phyloP scores from a whole-genome alignment of 192 early-diverging fungal genomes.

The Rhizophagus clarus region DNA sequence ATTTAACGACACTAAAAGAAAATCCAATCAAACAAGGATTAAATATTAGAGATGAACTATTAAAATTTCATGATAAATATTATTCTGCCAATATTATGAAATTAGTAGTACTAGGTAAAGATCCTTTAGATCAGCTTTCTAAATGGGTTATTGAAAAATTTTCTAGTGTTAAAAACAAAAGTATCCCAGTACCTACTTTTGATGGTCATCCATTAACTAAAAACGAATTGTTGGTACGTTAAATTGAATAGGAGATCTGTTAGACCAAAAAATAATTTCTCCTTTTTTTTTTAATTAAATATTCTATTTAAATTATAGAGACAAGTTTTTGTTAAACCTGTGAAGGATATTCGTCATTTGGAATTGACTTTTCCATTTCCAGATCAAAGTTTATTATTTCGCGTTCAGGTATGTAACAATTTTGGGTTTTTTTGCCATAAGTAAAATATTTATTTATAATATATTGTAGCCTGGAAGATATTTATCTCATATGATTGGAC shows the following conservation, averaged over 20 bases:
- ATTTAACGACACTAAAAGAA: slow-evolving; percentile 73
- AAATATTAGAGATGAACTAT: slow-evolving; percentile 74
- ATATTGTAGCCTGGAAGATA: slow-evolving; percentile 66
- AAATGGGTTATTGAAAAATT: slow-evolving; percentile 80
- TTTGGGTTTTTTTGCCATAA: neutral
- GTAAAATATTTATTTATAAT: neutral
- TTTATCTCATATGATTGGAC: slow-evolving; percentile 80
- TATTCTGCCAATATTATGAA: slow-evolving; percentile 95
- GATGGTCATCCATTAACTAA: slow-evolving; percentile 68
- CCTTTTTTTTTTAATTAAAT: neutral
- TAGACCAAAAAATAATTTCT: neutral
- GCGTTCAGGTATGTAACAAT: slow-evolving; percentile 35
- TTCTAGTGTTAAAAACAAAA: slow-evolving; percentile 70
- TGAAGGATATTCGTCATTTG: slow-evolving; percentile 71
- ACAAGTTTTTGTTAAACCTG: slow-evolving; percentile 61
- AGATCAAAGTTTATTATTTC: slow-evolving; percentile 60
- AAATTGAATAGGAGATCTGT: no score
- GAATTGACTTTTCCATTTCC: slow-evolving; percentile 79
- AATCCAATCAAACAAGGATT: slow-evolving; percentile 62
- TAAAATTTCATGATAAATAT: slow-evolving; percentile 82
- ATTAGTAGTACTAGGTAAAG: slow-evolving; percentile 76
- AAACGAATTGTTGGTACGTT: slow-evolving; percentile 56
- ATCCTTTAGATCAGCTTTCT: slow-evolving; percentile 76
- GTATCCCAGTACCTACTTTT: slow-evolving; percentile 66
- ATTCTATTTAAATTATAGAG: slow-evolving; percentile 40